Conservation (phyloP, 495 filamentous ascomycete species). For the Neurospora terricola region DNA sequence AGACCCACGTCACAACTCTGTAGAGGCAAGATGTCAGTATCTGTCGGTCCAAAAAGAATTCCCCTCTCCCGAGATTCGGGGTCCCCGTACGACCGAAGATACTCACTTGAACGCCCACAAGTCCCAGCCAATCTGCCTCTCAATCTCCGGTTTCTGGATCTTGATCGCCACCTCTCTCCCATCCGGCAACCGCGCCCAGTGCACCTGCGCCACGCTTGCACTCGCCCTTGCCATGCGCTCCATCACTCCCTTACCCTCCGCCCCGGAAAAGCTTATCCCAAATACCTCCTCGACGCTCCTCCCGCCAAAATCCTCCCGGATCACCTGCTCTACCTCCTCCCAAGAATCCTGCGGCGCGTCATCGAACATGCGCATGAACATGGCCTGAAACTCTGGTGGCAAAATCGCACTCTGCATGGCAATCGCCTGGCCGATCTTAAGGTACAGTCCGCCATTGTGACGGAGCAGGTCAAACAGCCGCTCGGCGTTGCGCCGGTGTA, state of each 20-base stretch:
- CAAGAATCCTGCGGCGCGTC: constrained; percentile 94
- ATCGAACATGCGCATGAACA: constrained; percentile 96
- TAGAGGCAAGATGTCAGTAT: neutral
- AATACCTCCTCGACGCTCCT: constrained; percentile 78
- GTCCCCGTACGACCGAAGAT: no score
- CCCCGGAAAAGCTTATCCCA: constrained; percentile 66
- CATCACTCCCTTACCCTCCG: constrained; percentile 63
- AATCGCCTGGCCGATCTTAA: constrained; percentile 97
- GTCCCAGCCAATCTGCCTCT: constrained; percentile 82
- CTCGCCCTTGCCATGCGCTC: constrained; percentile 78
- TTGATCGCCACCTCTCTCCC: constrained; percentile 90
- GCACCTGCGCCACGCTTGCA: constrained; percentile 91
- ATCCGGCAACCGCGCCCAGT: constrained; percentile 79
- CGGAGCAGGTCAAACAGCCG: constrained; percentile 68
- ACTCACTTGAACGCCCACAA: constrained; percentile 86
- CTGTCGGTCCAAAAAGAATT: no score
- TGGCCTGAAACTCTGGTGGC: constrained; percentile 86
- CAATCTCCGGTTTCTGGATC: constrained; percentile 92
- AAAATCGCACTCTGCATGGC: constrained; percentile 95
- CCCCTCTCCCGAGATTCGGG: no score
- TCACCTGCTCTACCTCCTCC: constrained; percentile 77
- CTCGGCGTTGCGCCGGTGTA: constrained; percentile 77
- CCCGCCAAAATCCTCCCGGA: constrained; percentile 78
- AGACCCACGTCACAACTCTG: constrained; percentile 65
- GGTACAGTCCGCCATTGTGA: constrained; percentile 82